Percentiles rank a stretch among this genome's conserved stretches.
phyloP scores from a whole-genome alignment of 805 yeast species.

The Maudiozyma serrabonitensis region DNA sequence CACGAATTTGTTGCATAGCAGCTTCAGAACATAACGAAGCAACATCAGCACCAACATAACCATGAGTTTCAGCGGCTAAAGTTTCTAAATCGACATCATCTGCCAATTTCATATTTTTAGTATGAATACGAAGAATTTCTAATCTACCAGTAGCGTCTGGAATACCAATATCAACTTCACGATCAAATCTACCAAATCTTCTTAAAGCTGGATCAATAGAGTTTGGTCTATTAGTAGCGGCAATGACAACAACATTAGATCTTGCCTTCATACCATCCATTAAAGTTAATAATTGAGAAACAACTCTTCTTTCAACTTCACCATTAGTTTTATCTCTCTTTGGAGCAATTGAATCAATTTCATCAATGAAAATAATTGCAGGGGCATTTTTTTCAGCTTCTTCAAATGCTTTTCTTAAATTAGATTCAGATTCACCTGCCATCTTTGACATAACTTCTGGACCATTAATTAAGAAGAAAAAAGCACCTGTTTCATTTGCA shows the following conservation, averaged over 20 bases:
- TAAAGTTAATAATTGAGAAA: conserved; percentile 89
- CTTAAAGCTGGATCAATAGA: conserved; percentile 72
- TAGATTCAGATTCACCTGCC: conserved; percentile 99
- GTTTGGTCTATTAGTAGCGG: conserved; percentile 83
- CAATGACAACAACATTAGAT: conserved; percentile 94
- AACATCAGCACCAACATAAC: conserved; percentile 98
- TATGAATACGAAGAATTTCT: conserved; percentile 93
- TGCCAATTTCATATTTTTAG: conserved; percentile 94
- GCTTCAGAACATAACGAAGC: conserved; percentile 99
- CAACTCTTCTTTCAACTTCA: conserved; percentile 99
- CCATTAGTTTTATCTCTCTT: conserved; percentile 99
- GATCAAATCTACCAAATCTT: conserved; percentile 84
- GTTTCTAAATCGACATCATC: conserved; percentile 94
- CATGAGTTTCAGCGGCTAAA: conserved; percentile 95
- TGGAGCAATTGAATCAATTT: conserved; percentile 97
- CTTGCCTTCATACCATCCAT: conserved; percentile 99
- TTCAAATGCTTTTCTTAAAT: conserved; percentile 94
- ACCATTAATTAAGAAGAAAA: conserved; percentile 95
- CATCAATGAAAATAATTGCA: conserved; percentile 94
- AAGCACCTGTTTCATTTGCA: conserved; percentile 98
- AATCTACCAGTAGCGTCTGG: conserved; percentile 98
- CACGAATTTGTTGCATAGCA: conserved; percentile 99
- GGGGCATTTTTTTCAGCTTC: conserved; percentile 99
- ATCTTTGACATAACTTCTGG: conserved; percentile 99
- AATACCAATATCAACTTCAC: conserved; percentile 84